Conservation (phyloP, 805 yeast species). For the Metschnikowia aberdeeniae region DNA sequence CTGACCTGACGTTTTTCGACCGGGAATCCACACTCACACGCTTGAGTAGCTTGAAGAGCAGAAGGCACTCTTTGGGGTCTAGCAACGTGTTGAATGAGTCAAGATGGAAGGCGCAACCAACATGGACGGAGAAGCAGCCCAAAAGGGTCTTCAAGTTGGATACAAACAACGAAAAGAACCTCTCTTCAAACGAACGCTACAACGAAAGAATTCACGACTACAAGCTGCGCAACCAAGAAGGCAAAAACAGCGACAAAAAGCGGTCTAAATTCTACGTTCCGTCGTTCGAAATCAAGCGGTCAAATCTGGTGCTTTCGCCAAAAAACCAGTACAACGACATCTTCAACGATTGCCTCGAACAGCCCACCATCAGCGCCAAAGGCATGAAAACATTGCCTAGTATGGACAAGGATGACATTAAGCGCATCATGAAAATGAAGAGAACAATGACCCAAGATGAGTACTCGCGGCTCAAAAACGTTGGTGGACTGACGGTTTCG, state of each 20-base stretch:
- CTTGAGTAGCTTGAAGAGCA: slow-evolving; percentile 1
- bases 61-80: slow-evolving; percentile 3
- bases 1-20: slow-evolving; percentile 4
- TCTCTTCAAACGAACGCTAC: background rate
- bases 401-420: slow-evolving; percentile 44
- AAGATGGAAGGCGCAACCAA: background rate
- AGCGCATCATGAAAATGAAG: slow-evolving; percentile 32
- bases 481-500: slow-evolving; percentile 17
- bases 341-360: slow-evolving; percentile 25
- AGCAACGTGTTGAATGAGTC: slow-evolving; percentile 1
- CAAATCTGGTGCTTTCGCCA: slow-evolving; percentile 33
- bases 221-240: background rate
- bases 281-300: slow-evolving; percentile 38
- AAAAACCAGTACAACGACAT: slow-evolving; percentile 38
- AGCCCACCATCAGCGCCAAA: slow-evolving; percentile 38
- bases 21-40: slow-evolving; percentile 1
- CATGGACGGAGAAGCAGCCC: background rate
- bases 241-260: background rate
- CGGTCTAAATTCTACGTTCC: slow-evolving; percentile 38
- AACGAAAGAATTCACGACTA: background rate
- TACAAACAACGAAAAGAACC: background rate
- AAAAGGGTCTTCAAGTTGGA: background rate
- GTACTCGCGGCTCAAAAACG: slow-evolving; percentile 31
- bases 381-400: slow-evolving; percentile 49
- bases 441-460: slow-evolving; percentile 39